phyloP scores from a whole-genome alignment of 345 rosid species.

The Acer yangbiense region DNA sequence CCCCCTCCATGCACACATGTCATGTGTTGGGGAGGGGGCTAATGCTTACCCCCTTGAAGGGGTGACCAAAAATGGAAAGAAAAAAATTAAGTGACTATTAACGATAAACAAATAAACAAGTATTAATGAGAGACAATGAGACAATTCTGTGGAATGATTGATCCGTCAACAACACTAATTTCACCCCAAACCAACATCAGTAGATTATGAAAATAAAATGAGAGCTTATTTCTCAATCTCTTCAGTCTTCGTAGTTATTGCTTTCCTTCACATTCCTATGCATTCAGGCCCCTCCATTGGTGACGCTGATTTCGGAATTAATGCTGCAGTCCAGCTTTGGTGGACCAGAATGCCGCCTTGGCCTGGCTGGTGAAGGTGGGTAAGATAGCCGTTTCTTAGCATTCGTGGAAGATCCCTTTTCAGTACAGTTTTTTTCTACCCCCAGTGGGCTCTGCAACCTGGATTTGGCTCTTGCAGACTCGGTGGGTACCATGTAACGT shows the following conservation, averaged over 20 bases:
- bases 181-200: slow-evolving; percentile 18
- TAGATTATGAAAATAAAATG: not conserved
- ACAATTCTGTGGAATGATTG: not conserved
- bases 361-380: slow-evolving; percentile 73
- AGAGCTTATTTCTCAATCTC: not conserved
- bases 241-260: not conserved
- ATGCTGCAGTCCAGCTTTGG: slow-evolving; percentile 65
- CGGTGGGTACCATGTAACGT: slow-evolving; percentile 89
- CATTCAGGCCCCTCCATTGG: slow-evolving; percentile 45
- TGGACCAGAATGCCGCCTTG: slow-evolving; percentile 77
- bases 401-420: slow-evolving; percentile 37
- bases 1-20: too few species aligned
- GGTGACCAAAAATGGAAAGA: not conserved
- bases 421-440: slow-evolving; percentile 56
- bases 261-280: not conserved
- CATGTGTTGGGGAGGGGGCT: too few species aligned
- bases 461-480: slow-evolving; percentile 85
- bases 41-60: too few species aligned
- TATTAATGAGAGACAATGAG: slow-evolving; percentile 13
- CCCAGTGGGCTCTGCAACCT: slow-evolving; percentile 57
- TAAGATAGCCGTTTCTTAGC: slow-evolving; percentile 84
- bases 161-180: slow-evolving; percentile 6
- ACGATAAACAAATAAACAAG: slow-evolving; percentile 10
- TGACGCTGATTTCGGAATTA: slow-evolving; percentile 38
- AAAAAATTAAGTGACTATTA: not conserved